Conservation (phyloP, 208 protist genomes). For the Crithidia expoeki region DNA sequence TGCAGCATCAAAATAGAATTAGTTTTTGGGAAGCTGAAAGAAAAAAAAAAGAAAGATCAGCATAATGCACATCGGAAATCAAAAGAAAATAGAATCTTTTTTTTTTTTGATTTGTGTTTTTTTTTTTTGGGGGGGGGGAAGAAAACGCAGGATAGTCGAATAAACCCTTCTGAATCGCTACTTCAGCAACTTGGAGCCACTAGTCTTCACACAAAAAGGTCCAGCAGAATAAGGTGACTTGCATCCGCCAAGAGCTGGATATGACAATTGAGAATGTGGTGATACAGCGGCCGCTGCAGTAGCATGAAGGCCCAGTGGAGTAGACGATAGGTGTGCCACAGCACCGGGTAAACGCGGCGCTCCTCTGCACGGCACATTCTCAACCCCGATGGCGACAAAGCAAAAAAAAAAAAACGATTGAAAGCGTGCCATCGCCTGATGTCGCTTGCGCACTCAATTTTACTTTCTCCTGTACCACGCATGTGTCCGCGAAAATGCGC, state of each 20-base stretch:
- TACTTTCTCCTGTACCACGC: background rate
- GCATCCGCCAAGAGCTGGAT: conserved; percentile 35
- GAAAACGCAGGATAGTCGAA: background rate
- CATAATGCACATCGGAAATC: background rate
- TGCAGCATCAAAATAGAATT: no score
- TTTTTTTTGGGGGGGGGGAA: no score
- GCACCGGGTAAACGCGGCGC: conserved; percentile 24
- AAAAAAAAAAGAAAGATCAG: background rate
- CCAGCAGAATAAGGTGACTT: background rate
- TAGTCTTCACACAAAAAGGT: background rate
- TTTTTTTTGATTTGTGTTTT: background rate
- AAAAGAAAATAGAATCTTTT: background rate
- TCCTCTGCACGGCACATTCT: background rate
- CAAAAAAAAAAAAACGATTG: no score
- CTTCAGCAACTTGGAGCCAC: background rate
- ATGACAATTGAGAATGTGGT: conserved; percentile 45
- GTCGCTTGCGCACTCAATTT: no score
- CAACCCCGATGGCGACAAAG: background rate
- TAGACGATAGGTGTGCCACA: conserved; percentile 47
- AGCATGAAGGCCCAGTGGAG: conserved; percentile 63
- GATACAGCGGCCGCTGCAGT: conserved; percentile 37
- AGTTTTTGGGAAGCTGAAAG: no score
- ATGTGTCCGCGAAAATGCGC: conserved; percentile 12
- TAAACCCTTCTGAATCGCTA: background rate
- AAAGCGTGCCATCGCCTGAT: no score